Evolutionary conservation across 352 stramenopile species (phyloP).

Genomic region (Globisporangium mamillatum): DNA sequence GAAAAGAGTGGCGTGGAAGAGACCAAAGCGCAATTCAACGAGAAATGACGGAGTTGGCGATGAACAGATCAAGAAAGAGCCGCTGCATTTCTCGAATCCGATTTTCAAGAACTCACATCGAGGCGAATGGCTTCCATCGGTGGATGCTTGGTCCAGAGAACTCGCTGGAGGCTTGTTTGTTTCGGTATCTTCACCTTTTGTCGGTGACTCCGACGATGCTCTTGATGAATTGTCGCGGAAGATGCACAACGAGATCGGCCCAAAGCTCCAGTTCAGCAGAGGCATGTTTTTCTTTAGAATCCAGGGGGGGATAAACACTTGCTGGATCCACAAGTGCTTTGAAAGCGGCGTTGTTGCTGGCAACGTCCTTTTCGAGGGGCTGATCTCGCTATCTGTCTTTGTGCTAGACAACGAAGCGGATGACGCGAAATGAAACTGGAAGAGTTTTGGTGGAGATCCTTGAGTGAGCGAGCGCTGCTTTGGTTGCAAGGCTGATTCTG

Average conservation of each 20-base stretch:
- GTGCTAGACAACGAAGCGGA: background rate
- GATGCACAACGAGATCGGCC: conserved; percentile 37
- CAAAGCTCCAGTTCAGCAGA: conserved; percentile 59
- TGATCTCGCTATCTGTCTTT: background rate
- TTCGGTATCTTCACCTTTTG: background rate
- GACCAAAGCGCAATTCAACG: conserved; percentile 51
- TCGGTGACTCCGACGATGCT: background rate
- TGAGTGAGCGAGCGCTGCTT: background rate
- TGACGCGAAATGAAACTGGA: conserved; percentile 9
- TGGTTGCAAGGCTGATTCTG: conserved; percentile 16
- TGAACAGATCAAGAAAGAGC: conserved; percentile 38
- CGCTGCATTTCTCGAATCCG: conserved; percentile 42
- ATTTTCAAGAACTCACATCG: conserved; percentile 35
- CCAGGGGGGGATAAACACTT: conserved; percentile 34
- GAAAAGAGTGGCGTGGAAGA: conserved; percentile 43
- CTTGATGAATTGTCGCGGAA: conserved; percentile 24
- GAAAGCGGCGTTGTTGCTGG: background rate
- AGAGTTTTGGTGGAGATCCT: background rate
- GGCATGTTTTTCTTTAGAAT: conserved; percentile 30
- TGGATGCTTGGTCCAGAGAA: background rate
- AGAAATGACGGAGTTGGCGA: conserved; percentile 37
- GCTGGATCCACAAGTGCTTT: conserved; percentile 30
- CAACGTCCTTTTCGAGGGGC: background rate
- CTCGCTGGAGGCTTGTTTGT: background rate
- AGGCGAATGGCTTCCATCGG: background rate